Percentiles rank a stretch among this genome's conserved stretches.
Conservation (phyloP, 2,329 filamentous ascomycete genomes). For the Arthrocladium fulminans region DNA sequence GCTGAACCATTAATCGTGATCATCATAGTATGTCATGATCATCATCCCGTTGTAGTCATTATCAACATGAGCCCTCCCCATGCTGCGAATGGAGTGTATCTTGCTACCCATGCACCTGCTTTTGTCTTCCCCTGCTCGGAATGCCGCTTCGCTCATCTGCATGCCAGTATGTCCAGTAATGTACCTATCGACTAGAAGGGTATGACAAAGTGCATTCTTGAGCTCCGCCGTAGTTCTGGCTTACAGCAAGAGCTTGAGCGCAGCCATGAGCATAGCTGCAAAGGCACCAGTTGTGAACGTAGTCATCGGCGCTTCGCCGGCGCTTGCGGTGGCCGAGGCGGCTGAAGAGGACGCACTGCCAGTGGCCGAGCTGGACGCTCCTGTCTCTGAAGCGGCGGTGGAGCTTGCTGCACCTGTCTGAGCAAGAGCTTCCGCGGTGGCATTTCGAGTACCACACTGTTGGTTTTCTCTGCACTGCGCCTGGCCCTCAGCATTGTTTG, state of each 20-base stretch:
- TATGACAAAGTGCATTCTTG: background rate
- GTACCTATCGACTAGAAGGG: conserved; percentile 5
- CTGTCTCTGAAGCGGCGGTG: conserved; percentile 27
- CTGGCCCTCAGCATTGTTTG: conserved; percentile 40
- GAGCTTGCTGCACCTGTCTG: conserved; percentile 24
- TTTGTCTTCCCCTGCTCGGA: background rate
- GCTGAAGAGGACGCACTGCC: conserved; percentile 25
- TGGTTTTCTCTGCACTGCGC: conserved; percentile 40
- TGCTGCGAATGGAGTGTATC: background rate
- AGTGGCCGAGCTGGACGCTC: conserved; percentile 27
- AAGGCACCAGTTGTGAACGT: conserved; percentile 45
- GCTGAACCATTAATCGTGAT: conserved; percentile 7
- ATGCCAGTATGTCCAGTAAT: conserved; percentile 5
- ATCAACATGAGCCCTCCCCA: background rate
- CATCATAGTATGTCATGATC: conserved; percentile 5
- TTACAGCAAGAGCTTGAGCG: conserved; percentile 52
- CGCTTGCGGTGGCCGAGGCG: conserved; percentile 24
- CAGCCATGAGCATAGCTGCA: conserved; percentile 45
- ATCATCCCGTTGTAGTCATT: background rate
- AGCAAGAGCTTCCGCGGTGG: conserved; percentile 27
- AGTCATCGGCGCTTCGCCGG: conserved; percentile 39
- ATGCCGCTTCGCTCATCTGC: background rate
- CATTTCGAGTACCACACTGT: conserved; percentile 46
- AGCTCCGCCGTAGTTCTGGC: background rate
- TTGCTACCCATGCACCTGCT: background rate